A percentile compares a stretch with the other conserved stretches of the same genome.
phyloP scores from a whole-genome alignment of 495 filamentous ascomycete genomes.

The Cercophora newfieldiana region DNA sequence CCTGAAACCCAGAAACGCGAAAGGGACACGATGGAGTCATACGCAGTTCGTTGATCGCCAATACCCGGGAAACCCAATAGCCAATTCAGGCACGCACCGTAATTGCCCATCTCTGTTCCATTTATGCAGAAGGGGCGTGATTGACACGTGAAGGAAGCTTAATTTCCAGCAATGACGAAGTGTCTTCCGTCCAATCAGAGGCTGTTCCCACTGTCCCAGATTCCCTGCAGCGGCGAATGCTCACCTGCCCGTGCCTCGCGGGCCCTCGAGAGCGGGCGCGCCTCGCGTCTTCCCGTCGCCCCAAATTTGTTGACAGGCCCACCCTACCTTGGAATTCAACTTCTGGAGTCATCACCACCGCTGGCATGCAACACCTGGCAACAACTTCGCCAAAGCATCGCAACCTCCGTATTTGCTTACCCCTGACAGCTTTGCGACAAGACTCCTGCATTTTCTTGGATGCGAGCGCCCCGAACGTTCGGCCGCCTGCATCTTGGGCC shows the following conservation, averaged over 20 bases:
- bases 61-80: background rate
- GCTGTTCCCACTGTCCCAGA: slow-evolving; percentile 8
- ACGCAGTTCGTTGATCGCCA: background rate
- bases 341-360: background rate
- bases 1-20: background rate
- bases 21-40: background rate
- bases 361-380: background rate
- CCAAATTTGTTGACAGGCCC: slow-evolving; percentile 38
- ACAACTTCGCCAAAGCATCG: background rate
- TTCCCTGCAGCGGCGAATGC: slow-evolving; percentile 9
- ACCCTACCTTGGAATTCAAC: slow-evolving; percentile 16
- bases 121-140: slow-evolving; percentile 14
- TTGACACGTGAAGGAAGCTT: slow-evolving; percentile 24
- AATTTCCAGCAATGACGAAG: slow-evolving; percentile 28
- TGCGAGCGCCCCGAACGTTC: background rate
- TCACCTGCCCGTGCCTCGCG: background rate
- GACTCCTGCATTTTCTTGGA: background rate
- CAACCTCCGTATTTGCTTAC: background rate
- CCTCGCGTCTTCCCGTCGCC: slow-evolving; percentile 30
- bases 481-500: background rate
- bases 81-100: slow-evolving; percentile 13
- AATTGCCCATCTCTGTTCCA: slow-evolving; percentile 18
- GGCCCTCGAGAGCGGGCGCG: slow-evolving; percentile 19
- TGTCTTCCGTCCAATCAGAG: slow-evolving; percentile 21
- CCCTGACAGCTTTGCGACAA: slow-evolving; percentile 4